Percentiles rank a stretch among this genome's conserved stretches.
These are phyloP conservation scores for Citrus medica DNA, from an alignment of 345 rosid genomes.

Conservation along the genomic window DNA sequence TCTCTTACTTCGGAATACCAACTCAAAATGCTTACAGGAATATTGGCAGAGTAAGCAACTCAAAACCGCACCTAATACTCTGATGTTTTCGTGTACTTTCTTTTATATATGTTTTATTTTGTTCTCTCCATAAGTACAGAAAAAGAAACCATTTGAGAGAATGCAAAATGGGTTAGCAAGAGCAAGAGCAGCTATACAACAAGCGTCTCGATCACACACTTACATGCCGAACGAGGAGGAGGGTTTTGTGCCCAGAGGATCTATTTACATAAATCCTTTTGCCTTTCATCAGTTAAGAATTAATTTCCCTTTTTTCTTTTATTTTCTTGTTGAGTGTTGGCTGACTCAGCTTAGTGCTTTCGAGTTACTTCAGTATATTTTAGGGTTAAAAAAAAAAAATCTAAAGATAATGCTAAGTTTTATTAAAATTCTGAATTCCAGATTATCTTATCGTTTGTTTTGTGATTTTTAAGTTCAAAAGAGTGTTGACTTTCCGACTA, in stretches of 20 bases:
- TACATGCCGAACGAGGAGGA: slow-evolving; percentile 21
- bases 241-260: slow-evolving; percentile 42
- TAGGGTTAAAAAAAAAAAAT: neutral
- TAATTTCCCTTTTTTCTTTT: slow-evolving; percentile 4
- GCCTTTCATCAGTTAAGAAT: slow-evolving; percentile 68
- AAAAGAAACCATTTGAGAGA: slow-evolving; percentile 30
- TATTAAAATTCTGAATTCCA: neutral
- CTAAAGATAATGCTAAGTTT: neutral
- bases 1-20: slow-evolving; percentile 1
- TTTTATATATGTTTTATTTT: neutral
- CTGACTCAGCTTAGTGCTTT: neutral
- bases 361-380: neutral
- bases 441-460: neutral
- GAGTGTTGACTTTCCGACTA: neutral
- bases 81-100: neutral
- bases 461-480: neutral
- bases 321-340: neutral
- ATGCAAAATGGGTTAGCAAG: slow-evolving; percentile 57
- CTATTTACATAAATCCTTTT: slow-evolving; percentile 50
- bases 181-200: slow-evolving; percentile 56
- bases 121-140: neutral
- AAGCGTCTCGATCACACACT: slow-evolving; percentile 34
- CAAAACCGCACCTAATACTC: neutral
- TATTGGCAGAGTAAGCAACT: neutral
- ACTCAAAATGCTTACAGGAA: neutral